Conservation (phyloP, 108 stramenopile genomes). For the Chaetoceros muelleri region DNA sequence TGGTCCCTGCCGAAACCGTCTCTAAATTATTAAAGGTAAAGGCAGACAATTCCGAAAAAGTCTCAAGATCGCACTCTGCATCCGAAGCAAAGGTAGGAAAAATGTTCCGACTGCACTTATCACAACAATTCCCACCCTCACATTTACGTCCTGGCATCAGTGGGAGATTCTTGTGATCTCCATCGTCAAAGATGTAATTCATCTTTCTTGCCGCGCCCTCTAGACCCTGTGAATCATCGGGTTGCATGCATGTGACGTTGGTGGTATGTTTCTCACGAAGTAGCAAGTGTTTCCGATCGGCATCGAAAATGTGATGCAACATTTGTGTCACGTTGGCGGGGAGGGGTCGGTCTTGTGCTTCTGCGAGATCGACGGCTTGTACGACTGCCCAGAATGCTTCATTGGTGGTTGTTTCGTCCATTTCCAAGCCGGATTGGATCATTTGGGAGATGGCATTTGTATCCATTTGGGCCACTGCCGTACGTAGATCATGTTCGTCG, state of each 20-base stretch:
- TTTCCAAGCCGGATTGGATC: not conserved
- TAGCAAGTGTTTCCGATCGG: constrained; percentile 12
- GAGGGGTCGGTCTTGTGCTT: constrained; percentile 14
- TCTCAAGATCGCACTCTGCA: constrained; percentile 5
- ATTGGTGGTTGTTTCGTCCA: constrained; percentile 21
- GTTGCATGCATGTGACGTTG: constrained; percentile 27
- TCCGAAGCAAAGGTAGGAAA: constrained; percentile 18
- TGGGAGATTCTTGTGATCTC: constrained; percentile 16
- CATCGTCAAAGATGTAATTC: constrained; percentile 25
- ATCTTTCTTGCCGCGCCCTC: constrained; percentile 5
- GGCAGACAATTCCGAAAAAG: constrained; percentile 12
- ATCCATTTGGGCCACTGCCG: not conserved
- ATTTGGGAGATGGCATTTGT: not conserved
- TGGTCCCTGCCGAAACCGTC: constrained; percentile 13
- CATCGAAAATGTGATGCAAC: constrained; percentile 31
- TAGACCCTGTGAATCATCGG: constrained; percentile 6
- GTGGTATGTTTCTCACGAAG: constrained; percentile 12
- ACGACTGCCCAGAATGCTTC: constrained; percentile 30
- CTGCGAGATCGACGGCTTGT: constrained; percentile 17
- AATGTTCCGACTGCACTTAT: constrained; percentile 20
- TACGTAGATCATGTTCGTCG: not conserved
- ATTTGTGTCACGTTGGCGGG: constrained; percentile 20
- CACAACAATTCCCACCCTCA: constrained; percentile 20
- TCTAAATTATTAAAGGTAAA: constrained; percentile 22
- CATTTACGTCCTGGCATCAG: constrained; percentile 10